These are phyloP conservation scores for Clausena lansium DNA, from an alignment of 345 rosid genomes.

Conservation along the genomic window DNA sequence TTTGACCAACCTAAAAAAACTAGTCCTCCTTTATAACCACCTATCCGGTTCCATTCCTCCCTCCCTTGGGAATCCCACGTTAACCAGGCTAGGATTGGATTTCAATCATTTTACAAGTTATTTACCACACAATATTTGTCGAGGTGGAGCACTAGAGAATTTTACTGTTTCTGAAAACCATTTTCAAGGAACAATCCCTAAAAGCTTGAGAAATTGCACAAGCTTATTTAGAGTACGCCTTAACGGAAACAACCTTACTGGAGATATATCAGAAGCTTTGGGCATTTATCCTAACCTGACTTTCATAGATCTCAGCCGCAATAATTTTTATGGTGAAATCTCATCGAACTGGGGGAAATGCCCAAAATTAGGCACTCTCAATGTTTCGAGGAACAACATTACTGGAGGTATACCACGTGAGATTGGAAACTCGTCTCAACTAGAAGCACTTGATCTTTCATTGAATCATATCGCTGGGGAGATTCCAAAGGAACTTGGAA, in stretches of 20 bases:
- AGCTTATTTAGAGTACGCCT: constrained; percentile 5
- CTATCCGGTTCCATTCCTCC: not conserved
- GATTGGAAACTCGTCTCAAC: constrained; percentile 10
- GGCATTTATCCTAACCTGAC: not conserved
- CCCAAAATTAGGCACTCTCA: not conserved
- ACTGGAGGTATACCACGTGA: not conserved
- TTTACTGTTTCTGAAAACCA: not conserved
- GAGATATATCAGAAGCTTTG: not conserved
- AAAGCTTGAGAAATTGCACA: constrained; percentile 14
- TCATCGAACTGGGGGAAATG: not conserved
- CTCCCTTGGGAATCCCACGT: not conserved
- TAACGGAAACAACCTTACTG: not conserved
- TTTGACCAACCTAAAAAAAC: not conserved
- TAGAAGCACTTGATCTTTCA: constrained; percentile 12
- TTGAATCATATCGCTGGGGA: constrained; percentile 19
- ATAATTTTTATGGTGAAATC: not conserved
- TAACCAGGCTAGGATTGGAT: not conserved
- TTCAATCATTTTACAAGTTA: constrained; percentile 12
- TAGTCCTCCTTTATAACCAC: not conserved
- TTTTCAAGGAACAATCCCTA: constrained; percentile 18
- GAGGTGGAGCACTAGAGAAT: not conserved
- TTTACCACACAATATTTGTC: constrained; percentile 17
- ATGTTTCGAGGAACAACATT: not conserved
- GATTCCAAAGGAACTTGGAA: constrained; percentile 22
- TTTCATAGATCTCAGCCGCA: not conserved